Base-by-base conservation (phyloP, 2,329 filamentous ascomycete genomes). In the Alternaria sp. region DNA sequence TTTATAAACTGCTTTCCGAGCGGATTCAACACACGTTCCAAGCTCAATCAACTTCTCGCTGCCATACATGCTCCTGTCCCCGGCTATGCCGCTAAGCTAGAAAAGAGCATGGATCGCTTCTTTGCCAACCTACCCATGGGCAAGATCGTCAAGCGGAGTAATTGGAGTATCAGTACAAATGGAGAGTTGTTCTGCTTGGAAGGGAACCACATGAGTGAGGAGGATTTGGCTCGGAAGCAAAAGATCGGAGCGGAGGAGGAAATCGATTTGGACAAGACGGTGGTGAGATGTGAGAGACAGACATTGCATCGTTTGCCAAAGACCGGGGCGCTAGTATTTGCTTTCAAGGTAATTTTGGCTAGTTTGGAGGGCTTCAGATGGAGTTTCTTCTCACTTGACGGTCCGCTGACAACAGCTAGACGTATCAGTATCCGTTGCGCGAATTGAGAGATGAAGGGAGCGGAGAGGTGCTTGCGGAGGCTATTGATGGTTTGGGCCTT, bases 21-120 rank as follows among this genome's bases (percentile, higher is more conserved):
- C 1, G 87, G 87, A 9, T 90, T 89, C 77, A 79, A 84, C 65
- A 83, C 86, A 1, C 75, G 75, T n/a, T 67, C 81, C 47, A 89
- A 89, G 62, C 80, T 89, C 8, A 82, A 81, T 1, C 75, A 82
- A 12, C 78, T 80, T 0, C 78, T 89, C 0, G 77, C 82, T 0
- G 80, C 81, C 28, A 89, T 90, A 64, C 88, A 90, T 68, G 72
- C 48, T 0, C 87, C 87, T 0, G 86, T 89, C 0, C 87, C 87
- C 0, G 81, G 83, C 7, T 89, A 89, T 69, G 76, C 70, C 32
- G 73, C 80, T 46, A 89, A 87, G 67, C 67, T 90, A 0, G 84
- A 85, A 66, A 82, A 78, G 51, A 84, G 81, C 51, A 89, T 89
- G 87, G 87, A 90, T 69, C 78, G 85, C 1, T 89, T 86, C 75